phyloP scores from a whole-genome alignment of 805 yeast genomes.

The Komagataella phaffii region DNA sequence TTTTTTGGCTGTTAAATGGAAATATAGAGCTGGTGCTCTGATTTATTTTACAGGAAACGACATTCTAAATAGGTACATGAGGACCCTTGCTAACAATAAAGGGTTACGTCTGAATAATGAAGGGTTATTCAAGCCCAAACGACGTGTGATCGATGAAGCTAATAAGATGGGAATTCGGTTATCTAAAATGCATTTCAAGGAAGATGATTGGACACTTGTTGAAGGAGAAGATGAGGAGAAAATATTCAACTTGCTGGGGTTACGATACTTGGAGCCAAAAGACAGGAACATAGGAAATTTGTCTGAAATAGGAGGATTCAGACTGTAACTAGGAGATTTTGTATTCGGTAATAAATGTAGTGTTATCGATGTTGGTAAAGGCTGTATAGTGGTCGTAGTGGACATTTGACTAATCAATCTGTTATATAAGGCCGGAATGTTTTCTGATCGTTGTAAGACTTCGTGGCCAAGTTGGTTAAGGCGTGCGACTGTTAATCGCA shows the following conservation, averaged over 20 bases:
- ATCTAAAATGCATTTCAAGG: background rate
- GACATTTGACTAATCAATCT: background rate
- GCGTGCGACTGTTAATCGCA: constrained; percentile 56
- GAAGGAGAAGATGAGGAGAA: constrained; percentile 29
- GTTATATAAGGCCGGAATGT: background rate
- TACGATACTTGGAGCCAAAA: constrained; percentile 20
- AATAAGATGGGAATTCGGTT: background rate
- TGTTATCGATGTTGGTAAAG: too few relatives aligned
- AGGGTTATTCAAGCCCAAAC: constrained; percentile 23
- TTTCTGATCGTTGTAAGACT: constrained; percentile 14
- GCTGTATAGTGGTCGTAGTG: too few relatives aligned
- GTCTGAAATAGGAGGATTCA: background rate
- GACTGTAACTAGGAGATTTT: background rate
- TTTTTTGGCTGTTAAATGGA: constrained; percentile 31
- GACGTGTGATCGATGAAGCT: background rate
- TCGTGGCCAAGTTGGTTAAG: constrained; percentile 48
- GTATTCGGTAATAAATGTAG: background rate
- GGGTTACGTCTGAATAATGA: constrained; percentile 24
- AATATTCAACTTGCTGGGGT: constrained; percentile 30
- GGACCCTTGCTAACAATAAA: constrained; percentile 26
- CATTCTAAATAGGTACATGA: constrained; percentile 31
- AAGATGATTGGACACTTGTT: constrained; percentile 8
- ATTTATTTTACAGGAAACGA: constrained; percentile 45
- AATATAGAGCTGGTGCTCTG: constrained; percentile 29
- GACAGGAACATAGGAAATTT: constrained; percentile 13